Evolutionary conservation across 306 rosid species (phyloP).

Genomic region (Herpetospermum pedunculosum): DNA sequence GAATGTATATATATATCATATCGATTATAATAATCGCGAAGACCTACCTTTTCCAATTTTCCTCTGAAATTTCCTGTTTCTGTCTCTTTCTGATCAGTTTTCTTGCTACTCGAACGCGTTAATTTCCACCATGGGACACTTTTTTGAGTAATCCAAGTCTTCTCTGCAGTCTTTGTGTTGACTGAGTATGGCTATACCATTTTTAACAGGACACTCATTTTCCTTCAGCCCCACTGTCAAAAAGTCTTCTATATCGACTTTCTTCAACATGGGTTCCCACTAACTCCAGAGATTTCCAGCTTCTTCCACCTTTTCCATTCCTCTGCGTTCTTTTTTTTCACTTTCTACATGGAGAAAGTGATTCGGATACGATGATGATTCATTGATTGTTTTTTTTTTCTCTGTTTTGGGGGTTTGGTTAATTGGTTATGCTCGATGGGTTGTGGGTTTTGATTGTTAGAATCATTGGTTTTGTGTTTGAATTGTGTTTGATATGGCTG

Average conservation of each 20-base stretch:
- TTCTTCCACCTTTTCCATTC: neutral
- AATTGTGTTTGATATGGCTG: conserved; percentile 30
- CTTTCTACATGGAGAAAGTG: neutral
- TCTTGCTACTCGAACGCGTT: conserved; percentile 1
- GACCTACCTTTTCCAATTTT: neutral
- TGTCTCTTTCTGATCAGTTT: neutral
- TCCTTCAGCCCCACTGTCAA: neutral
- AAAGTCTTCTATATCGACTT: neutral
- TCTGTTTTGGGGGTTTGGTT: neutral
- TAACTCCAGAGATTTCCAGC: neutral
- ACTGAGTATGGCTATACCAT: neutral
- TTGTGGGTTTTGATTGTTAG: neutral
- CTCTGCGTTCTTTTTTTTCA: neutral
- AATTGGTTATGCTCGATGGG: neutral
- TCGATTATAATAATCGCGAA: neutral
- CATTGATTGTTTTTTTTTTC: neutral
- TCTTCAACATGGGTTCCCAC: neutral
- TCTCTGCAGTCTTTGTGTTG: neutral
- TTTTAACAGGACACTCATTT: neutral
- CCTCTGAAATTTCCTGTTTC: neutral
- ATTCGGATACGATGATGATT: neutral
- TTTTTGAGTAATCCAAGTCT: neutral
- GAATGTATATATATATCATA: neutral
- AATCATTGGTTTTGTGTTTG: neutral
- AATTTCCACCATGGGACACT: neutral